Evolutionary conservation across 164 flowering plant species (phyloP), one percentile per base, ranked within the genome.

Genomic region (Annona squamosa): DNA sequence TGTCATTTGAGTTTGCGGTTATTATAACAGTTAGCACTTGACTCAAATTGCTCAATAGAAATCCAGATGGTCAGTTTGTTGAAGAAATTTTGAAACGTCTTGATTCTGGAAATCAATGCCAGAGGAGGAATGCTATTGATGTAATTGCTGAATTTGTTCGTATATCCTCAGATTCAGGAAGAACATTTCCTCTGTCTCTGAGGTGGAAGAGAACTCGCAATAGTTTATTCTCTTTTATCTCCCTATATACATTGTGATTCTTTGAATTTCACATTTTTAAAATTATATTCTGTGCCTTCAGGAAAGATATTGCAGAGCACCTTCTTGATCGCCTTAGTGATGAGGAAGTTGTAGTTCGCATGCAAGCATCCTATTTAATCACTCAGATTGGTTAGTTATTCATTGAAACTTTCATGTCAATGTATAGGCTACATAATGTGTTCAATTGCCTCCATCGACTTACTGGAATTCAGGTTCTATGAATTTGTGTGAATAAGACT

Each of bases 111-210:
- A 85, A 76, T 59, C n/a, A 75, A 42, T 46, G 75, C 57, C 87
- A 84, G 76, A 80, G 92, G 82, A 85, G 77, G 82, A 93, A 93
- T 80, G 92, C 95, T 71, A 52, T 86, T 77, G 89, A 87, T 83
- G 88, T 91, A 73, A 56, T 89, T 71, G 84, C 91, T 17, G 85
- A 87, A 75, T 71, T 91, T 19, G 70, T 91, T 67, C 77, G 46
- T 44, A 77, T 82, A 41, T 86, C 87, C 46, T 77, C 82, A 69
- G 79, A 77, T 75, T 80, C 94, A 74, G 76, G 2, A 48, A 73
- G 71, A 52, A 26, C 10, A 69, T 73, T 81, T 57, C 76, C 92
- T 77, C 78, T 77, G 68, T 75, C 75, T 41, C 46, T 77, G 37
- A 85, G 90, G 94, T 93, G 82, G 48, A 18, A 10, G 44, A 68